Evolutionary conservation across 106 monocot genomes (phyloP), one percentile per base, ranked within the genome.

Genomic region (Dactylorhiza incarnata): DNA sequence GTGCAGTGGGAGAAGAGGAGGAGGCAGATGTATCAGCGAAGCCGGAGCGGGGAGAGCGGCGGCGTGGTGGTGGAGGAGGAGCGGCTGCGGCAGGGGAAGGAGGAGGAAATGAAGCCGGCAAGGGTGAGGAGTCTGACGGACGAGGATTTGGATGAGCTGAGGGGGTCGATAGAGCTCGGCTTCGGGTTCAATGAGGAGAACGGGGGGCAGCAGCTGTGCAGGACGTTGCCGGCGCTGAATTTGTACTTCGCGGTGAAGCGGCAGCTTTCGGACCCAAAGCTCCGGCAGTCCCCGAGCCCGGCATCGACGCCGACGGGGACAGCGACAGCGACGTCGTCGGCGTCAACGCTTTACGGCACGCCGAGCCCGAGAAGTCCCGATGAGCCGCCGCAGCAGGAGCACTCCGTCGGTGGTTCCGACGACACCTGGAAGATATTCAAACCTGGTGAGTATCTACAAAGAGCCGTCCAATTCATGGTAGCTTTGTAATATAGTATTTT

Each of bases 241-340:
- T 81, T 93, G 48, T 96, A 93, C 78, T 93, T 96, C 78, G 89
- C 90, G 16, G 87, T 93, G 48, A 93, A 90, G 74, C 48, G 93
- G 14, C 95, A 92, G 81, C 55, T 89, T 43, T 90, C 93, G 7
- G 87, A 87, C 48, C 78, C 86, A 7, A 90, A 73, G 82, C 45
- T 87, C 19, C 5, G 50, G 53, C 45, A 10, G 70, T 16, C 54
- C 4, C 80, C 87, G 16, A 89, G 85, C 74, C 79, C 87, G 0
- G 82, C 19, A 45, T 88, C 88, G 6, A 85, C 92, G 5, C 87
- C 87, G 19, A 79, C 81, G 16, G 37, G 26, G 16, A 53, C 63
- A 20, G 7, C 62, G 11, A 58, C 76, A 0, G 29, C 80, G 22
- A 7, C 80, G 54, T 67, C 83, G 0, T 83, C 85, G 48, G 58